Base-by-base conservation (phyloP, 768 basidiomycete species). In the Butyriboletus loyo region DNA sequence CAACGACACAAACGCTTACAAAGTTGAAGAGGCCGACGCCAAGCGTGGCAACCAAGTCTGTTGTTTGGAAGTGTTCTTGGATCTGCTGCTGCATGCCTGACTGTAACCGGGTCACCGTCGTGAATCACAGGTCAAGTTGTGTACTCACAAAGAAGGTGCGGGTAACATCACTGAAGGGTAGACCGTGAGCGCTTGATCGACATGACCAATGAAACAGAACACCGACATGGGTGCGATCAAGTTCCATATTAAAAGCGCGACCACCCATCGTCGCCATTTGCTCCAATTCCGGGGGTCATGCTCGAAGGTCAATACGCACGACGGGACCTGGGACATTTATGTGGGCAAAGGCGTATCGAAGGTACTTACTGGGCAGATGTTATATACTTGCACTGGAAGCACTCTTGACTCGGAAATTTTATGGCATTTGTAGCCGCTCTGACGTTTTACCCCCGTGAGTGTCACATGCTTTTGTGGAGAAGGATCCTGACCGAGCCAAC, bases 41-140 rank as follows among this genome's bases (percentile, higher is more conserved):
- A 15, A 64, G 54, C 2, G 62, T 56, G 17, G 52, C 62, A 21
- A 56, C 24, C 27, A 52, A 54, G 3, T 47, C 25, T 7, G 62
- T 55, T 14, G 54, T 50, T 14, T 57, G 45, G 19, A 64, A 61
- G 31, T 64, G 46, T n/a, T 61, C 63, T 49, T 59, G 57, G 22
- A 67, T 59, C 39, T 65, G 63, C 8, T 59, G 57, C 31, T 67
- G 61, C 46, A 67, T 60, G 17, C 65, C 65, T 22, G 60, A 66
- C 62, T 66, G 36, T 14, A 25, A 15, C 5, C 30, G 14, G 34
- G 48, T 58, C 14, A 32, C 24, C 4, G 36, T 30, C 11, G 3
- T 24, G 40, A 30, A 46, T 32, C n/a, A 21, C 3, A 37, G 17
- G 39, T 13, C 11, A 40, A 34, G 27, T 22, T 21, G 11, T 51